These are phyloP conservation scores for Tricholoma furcatifolium DNA, from an alignment of 768 basidiomycete genomes.

Conservation along the genomic window DNA sequence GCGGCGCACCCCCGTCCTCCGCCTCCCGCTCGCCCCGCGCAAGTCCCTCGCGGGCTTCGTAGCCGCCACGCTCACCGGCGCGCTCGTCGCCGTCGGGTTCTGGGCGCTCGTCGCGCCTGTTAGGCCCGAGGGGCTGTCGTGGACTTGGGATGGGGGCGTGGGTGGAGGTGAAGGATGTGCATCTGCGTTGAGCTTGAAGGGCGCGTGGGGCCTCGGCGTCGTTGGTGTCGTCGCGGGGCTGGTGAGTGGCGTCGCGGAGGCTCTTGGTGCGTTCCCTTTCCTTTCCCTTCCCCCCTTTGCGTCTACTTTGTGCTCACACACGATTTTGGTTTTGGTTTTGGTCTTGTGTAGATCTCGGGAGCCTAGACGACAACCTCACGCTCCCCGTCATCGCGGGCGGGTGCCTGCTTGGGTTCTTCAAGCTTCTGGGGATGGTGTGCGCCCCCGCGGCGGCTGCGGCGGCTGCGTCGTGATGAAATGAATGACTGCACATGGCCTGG, in stretches of 20 bases:
- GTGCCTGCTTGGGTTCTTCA: conserved; percentile 43
- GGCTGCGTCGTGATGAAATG: conserved; percentile 19
- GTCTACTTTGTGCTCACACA: too few species aligned
- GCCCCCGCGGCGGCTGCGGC: too few species aligned
- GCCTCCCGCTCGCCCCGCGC: conserved; percentile 70
- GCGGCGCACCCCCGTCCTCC: conserved; percentile 39
- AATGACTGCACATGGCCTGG: too few species aligned
- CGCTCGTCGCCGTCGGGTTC: conserved; percentile 63
- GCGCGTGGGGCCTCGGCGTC: conserved; percentile 51
- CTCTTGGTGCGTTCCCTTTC: conserved; percentile 69
- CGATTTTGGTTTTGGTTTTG: not conserved
- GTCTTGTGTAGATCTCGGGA: conserved; percentile 64
- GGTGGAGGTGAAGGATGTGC: too few species aligned
- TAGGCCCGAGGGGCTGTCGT: conserved; percentile 37
- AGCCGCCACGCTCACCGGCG: conserved; percentile 74
- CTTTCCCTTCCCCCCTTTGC: conserved; percentile 2
- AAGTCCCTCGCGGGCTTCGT: conserved; percentile 86
- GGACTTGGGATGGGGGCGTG: conserved; percentile 58
- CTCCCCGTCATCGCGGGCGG: conserved; percentile 86
- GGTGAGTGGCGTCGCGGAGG: conserved; percentile 85
- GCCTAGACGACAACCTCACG: conserved; percentile 86
- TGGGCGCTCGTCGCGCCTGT: conserved; percentile 64
- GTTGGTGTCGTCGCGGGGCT: conserved; percentile 69
- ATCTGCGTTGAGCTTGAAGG: conserved; percentile 22
- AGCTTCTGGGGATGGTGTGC: conserved; percentile 33